Percentiles rank a stretch among this genome's conserved stretches.
phyloP scores from a whole-genome alignment of 495 filamentous ascomycete genomes.

The Filosporella fistucella region DNA sequence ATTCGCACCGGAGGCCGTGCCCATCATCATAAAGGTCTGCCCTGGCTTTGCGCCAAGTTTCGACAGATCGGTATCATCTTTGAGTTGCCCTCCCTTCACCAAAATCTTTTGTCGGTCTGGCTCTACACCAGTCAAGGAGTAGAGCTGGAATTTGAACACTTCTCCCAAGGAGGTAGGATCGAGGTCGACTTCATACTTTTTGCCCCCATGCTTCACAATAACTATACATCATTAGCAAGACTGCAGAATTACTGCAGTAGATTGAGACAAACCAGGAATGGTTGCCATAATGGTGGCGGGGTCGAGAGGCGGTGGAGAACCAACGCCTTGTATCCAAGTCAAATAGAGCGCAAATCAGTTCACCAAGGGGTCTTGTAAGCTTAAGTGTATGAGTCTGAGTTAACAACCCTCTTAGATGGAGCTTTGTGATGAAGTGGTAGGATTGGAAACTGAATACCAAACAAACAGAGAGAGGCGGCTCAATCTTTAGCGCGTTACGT shows the following conservation, averaged over 20 bases:
- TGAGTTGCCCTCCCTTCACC: constrained; percentile 88
- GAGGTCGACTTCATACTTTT: constrained; percentile 88
- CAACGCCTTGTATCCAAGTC: neutral
- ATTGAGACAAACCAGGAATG: constrained; percentile 50
- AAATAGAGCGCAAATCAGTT: too few species aligned
- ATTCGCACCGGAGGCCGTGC: constrained; percentile 63
- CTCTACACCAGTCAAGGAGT: constrained; percentile 91
- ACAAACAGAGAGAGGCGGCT: neutral
- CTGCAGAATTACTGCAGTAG: neutral
- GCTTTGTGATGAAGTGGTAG: too few species aligned
- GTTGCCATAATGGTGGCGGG: constrained; percentile 45
- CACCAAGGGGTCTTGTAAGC: too few species aligned
- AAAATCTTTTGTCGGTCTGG: constrained; percentile 95
- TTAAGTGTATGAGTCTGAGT: too few species aligned
- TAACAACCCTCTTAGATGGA: too few species aligned
- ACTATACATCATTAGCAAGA: constrained; percentile 45
- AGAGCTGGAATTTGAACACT: constrained; percentile 91
- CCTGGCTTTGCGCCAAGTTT: constrained; percentile 80
- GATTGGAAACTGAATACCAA: too few species aligned
- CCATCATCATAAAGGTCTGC: constrained; percentile 95
- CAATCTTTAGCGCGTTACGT: constrained; percentile 17
- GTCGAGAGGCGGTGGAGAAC: constrained; percentile 8
- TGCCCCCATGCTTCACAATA: constrained; percentile 90
- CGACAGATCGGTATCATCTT: constrained; percentile 87
- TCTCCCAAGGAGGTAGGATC: constrained; percentile 83